Percentiles rank a stretch among this genome's conserved stretches.
Conservation (phyloP, 2,329 filamentous ascomycete genomes). For the Penicillium psychrosexuale region DNA sequence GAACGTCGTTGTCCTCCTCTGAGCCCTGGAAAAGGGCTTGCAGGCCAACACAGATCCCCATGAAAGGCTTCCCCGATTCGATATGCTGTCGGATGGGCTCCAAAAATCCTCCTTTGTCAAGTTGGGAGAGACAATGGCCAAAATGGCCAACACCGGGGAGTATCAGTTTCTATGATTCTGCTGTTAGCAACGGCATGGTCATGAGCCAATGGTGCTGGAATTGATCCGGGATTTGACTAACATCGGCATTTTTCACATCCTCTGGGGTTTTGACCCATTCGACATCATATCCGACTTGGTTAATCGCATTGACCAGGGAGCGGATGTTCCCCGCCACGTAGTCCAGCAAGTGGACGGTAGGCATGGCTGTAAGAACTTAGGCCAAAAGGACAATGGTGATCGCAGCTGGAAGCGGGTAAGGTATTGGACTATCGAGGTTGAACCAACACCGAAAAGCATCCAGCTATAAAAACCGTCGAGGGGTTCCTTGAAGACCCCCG, state of each 20-base stretch:
- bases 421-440: slow-evolving; percentile 8
- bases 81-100: slow-evolving; percentile 82
- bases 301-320: slow-evolving; percentile 94
- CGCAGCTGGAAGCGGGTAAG: not conserved
- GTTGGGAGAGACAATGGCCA: slow-evolving; percentile 86
- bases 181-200: not conserved
- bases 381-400: not conserved
- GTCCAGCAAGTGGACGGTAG: slow-evolving; percentile 58
- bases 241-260: slow-evolving; percentile 81
- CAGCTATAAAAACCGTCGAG: not conserved
- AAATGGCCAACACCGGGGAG: slow-evolving; percentile 97
- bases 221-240: slow-evolving; percentile 43
- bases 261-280: slow-evolving; percentile 86
- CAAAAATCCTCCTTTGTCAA: slow-evolving; percentile 76
- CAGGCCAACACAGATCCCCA: slow-evolving; percentile 93
- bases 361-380: slow-evolving; percentile 33
- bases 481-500: slow-evolving; percentile 13
- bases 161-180: slow-evolving; percentile 72
- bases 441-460: slow-evolving; percentile 1
- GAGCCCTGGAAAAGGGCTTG: slow-evolving; percentile 89
- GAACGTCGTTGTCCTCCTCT: slow-evolving; percentile 67
- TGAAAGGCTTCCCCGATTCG: slow-evolving; percentile 87
- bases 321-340: slow-evolving; percentile 97
- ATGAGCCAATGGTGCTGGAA: not conserved
- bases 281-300: slow-evolving; percentile 88